Evolutionary conservation across 2,329 filamentous ascomycete genomes (phyloP), one percentile per base, ranked within the genome.

Genomic region (Neofusicoccum umdonicola): DNA sequence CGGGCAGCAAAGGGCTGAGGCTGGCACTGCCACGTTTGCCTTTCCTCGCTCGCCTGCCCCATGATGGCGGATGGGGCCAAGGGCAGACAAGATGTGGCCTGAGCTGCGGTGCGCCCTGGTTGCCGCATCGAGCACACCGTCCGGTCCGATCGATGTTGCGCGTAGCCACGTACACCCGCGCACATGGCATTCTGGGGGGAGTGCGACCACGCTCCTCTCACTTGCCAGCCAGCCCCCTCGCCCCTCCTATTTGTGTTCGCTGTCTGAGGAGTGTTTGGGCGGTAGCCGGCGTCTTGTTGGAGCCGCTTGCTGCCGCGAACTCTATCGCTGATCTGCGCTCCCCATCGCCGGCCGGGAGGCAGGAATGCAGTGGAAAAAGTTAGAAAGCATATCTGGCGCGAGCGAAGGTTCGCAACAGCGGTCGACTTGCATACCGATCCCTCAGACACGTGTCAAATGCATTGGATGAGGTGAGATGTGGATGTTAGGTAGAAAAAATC

Each of bases 381-480:
- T 7, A 31, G 27, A 31, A 35, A 41, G 54, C 12, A 12, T 35
- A 58, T 56, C 39, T 45, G 22, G 19, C 42, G 27, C 39, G 39
- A 19, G 22, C 39, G 41, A 58, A 31, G 37, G 11, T 45, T 58
- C 41, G 39, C 37, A 41, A 58, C 1, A 19, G 15, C 9, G 22
- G 22, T 35, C 37, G 17, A 15, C 12, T 41, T 35, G 42, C 27
- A 47, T 35, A 22, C 15, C 39, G 39, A 27, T 41, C 17, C 1
- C 11, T 11, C 47, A 31, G 22, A 45, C 56, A 60, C 56, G 56
- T 60, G 56, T 45, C 27, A 34, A 47, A 34, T n/a, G 54, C 22
- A 8, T 44, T 60, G 56, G 56, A 60, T 60, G 56, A 60, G 56
- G 42, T 47, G 56, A 47, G 56, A 60, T 48, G 41, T 31, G 27